Evolutionary conservation across 2,329 filamentous ascomycete genomes (phyloP).

Genomic region (Raffaelea arxii): DNA sequence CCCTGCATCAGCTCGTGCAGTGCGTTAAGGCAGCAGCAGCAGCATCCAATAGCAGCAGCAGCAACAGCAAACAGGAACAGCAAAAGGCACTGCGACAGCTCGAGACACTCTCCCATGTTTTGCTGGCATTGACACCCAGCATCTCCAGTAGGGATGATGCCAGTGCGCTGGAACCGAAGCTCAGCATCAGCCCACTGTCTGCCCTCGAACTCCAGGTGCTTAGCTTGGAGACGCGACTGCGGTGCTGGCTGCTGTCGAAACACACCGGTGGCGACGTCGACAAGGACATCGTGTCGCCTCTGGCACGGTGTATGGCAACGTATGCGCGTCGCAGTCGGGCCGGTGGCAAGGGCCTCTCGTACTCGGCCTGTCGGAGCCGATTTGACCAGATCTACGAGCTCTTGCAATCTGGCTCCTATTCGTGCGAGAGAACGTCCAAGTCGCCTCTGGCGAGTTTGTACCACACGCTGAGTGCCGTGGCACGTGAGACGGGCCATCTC

Average conservation of each 20-base stretch:
- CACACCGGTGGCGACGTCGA: slow-evolving; percentile 47
- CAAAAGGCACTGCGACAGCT: slow-evolving; percentile 56
- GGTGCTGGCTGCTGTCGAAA: slow-evolving; percentile 55
- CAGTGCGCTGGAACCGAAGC: slow-evolving; percentile 39
- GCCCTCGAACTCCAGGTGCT: slow-evolving; percentile 55
- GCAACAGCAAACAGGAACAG: slow-evolving; percentile 27
- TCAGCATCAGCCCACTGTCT: slow-evolving; percentile 45
- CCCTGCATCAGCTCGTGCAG: slow-evolving; percentile 43
- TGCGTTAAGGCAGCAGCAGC: slow-evolving; percentile 27
- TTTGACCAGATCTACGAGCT: slow-evolving; percentile 27
- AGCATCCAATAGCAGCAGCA: not conserved
- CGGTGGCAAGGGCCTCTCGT: slow-evolving; percentile 22
- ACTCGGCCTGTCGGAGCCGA: slow-evolving; percentile 26
- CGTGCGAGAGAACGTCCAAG: slow-evolving; percentile 26
- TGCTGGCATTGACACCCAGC: slow-evolving; percentile 58
- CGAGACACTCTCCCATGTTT: slow-evolving; percentile 53
- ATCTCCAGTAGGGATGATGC: slow-evolving; percentile 55
- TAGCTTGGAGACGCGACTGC: slow-evolving; percentile 50
- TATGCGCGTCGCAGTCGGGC: slow-evolving; percentile 43
- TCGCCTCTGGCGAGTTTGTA: slow-evolving; percentile 38
- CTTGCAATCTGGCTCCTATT: slow-evolving; percentile 19
- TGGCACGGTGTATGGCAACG: slow-evolving; percentile 52
- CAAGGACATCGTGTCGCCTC: slow-evolving; percentile 56
- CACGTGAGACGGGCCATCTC: slow-evolving; percentile 34
- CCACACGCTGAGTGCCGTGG: slow-evolving; percentile 37